A percentile compares a stretch with the other conserved stretches of the same genome.
Conservation (phyloP, 495 filamentous ascomycete genomes). For the Annulohypoxylon nitens region DNA sequence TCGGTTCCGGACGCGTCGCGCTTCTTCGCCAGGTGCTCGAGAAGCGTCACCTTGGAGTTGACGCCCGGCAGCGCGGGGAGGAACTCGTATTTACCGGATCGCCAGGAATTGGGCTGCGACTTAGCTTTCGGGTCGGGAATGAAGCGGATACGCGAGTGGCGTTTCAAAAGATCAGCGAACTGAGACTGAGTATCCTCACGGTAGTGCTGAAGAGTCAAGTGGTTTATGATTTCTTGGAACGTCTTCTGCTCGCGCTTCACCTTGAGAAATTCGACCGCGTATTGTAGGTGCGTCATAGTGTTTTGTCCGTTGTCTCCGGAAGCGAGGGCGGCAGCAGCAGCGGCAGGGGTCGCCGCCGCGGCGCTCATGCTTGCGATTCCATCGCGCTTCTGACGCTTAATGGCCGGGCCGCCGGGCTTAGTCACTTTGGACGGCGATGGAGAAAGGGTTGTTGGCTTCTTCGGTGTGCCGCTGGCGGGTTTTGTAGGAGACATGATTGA, state of each 20-base stretch:
- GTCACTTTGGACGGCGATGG: slow-evolving; percentile 29
- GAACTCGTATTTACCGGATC: slow-evolving; percentile 78
- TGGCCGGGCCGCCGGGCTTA: slow-evolving; percentile 41
- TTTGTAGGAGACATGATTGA: slow-evolving; percentile 37
- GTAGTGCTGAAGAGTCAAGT: slow-evolving; percentile 74
- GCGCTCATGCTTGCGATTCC: slow-evolving; percentile 24
- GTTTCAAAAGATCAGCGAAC: slow-evolving; percentile 64
- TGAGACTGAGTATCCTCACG: slow-evolving; percentile 57
- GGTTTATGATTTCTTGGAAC: slow-evolving; percentile 78
- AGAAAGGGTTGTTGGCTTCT: slow-evolving; percentile 35
- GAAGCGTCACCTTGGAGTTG: slow-evolving; percentile 76
- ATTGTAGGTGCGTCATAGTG: slow-evolving; percentile 85
- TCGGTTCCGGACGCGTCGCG: slow-evolving; percentile 82
- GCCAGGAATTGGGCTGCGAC: slow-evolving; percentile 59
- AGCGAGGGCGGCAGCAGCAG: slow-evolving; percentile 60
- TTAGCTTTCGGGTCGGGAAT: slow-evolving; percentile 69
- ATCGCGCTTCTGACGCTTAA: slow-evolving; percentile 53
- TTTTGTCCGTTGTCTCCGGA: slow-evolving; percentile 78
- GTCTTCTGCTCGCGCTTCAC: slow-evolving; percentile 77
- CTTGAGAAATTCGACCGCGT: slow-evolving; percentile 87
- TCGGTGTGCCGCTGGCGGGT: slow-evolving; percentile 34
- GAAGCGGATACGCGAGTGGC: slow-evolving; percentile 78
- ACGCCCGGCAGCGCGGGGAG: slow-evolving; percentile 83
- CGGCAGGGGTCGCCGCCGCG: slow-evolving; percentile 60
- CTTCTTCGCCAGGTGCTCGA: slow-evolving; percentile 82